Base-by-base conservation (phyloP, 2,329 filamentous ascomycete species). In the Herpotrichia juniperi region DNA sequence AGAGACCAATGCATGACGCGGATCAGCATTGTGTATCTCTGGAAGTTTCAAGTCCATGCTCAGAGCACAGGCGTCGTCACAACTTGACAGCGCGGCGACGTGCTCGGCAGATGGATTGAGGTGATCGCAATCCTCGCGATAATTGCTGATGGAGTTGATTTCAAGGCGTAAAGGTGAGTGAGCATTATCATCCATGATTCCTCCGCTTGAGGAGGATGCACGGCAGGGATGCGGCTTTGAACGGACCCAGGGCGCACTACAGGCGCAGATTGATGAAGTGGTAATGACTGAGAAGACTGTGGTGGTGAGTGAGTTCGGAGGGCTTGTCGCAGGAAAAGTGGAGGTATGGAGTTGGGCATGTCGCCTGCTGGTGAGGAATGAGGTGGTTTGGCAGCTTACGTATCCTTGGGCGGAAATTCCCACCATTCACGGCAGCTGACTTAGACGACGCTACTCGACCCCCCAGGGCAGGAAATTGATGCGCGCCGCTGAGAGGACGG, bases 11-110 rank as follows among this genome's bases (percentile, higher is more conserved):
- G 54, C 54, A 59, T 57, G 47, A 54, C 32, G 42, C 12, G 26
- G 49, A 49, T 42, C 28, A 25, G n/a, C 42, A 31, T 17, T 21
- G 42, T 42, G 43, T 48, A 26, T 48, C 47, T 43, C 39, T 53
- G 35, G 32, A 28, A 48, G 60, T 63, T 63, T 63, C 60, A 54
- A 54, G 58, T 53, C 60, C 54, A 61, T 58, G 59, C 51, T 50
- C 50, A 48, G 39, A 45, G 51, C 47, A 31, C 32, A 45, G 49
- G 46, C 51, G 51, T 50, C 42, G 45, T 56, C 39, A 48, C 39
- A 42, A 51, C 44, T 26, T 50, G 54, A 52, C 42, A 32, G 34
- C 37, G 32, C 28, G 46, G 28, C n/a, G 37, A 24, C 16, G 21
- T n/a, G 22, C 12, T 26, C 37, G 35, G 50, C 42, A 53, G 34